phyloP scores from a whole-genome alignment of 192 early-diverging fungal genomes.

The Martensiomyces pterosporus region DNA sequence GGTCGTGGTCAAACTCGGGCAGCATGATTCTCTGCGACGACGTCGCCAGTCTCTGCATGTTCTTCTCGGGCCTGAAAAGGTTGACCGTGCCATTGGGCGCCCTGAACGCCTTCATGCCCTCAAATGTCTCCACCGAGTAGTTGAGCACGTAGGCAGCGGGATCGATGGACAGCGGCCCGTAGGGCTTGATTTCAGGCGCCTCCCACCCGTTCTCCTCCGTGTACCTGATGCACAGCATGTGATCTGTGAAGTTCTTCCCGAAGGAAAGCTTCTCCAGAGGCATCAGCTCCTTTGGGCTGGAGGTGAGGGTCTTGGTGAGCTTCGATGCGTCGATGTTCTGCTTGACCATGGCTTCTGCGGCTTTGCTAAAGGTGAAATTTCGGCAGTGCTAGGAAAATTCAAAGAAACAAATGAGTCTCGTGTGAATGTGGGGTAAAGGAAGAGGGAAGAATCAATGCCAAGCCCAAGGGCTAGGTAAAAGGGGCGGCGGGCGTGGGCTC shows the following conservation, averaged over 20 bases:
- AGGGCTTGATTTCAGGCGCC: slow-evolving; percentile 81
- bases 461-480: too few species aligned
- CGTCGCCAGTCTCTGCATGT: slow-evolving; percentile 83
- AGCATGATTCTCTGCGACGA: slow-evolving; percentile 85
- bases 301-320: slow-evolving; percentile 39
- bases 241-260: slow-evolving; percentile 89
- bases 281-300: slow-evolving; percentile 22
- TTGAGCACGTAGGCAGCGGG: slow-evolving; percentile 90
- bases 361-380: too few species aligned
- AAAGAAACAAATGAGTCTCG: too few species aligned
- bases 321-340: slow-evolving; percentile 42
- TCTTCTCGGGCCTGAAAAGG: slow-evolving; percentile 94
- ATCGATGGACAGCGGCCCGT: slow-evolving; percentile 73
- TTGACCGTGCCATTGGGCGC: slow-evolving; percentile 82
- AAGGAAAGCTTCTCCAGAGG: slow-evolving; percentile 61
- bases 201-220: slow-evolving; percentile 67
- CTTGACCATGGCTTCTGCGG: slow-evolving; percentile 18
- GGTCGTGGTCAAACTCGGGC: slow-evolving; percentile 77
- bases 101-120: slow-evolving; percentile 91
- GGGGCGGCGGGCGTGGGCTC: too few species aligned
- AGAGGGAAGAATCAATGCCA: too few species aligned
- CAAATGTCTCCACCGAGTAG: slow-evolving; percentile 92
- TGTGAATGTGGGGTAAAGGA: too few species aligned
- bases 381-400: too few species aligned
- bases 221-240: slow-evolving; percentile 91